These are phyloP conservation scores for Metschnikowia gruessii DNA, from an alignment of 805 yeast species.

Conservation along the genomic window DNA sequence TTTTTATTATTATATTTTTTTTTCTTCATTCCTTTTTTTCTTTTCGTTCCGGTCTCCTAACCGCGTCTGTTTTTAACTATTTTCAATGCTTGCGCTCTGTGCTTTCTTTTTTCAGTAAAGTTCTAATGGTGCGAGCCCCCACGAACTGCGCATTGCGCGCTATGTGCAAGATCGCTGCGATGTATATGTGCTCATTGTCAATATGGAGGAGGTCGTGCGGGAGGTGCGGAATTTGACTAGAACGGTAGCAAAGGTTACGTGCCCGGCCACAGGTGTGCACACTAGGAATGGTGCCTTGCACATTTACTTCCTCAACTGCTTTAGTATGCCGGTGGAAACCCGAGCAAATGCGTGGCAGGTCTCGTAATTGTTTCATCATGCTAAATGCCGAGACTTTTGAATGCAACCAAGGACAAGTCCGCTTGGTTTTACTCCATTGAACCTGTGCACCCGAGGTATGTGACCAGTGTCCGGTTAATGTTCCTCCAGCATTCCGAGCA, in stretches of 20 bases:
- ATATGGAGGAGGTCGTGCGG: neutral
- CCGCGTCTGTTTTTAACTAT: neutral
- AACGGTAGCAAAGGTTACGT: neutral
- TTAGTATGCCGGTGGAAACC: neutral
- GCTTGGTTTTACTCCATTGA: no score
- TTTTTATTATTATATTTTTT: neutral
- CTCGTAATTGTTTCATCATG: no score
- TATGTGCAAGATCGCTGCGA: no score
- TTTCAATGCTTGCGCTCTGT: neutral
- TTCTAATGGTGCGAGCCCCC: neutral
- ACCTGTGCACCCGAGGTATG: no score
- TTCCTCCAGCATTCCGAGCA: no score
- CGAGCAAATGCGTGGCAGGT: neutral
- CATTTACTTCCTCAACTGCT: no score
- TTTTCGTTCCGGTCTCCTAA: neutral
- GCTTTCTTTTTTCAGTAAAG: neutral
- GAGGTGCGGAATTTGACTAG: neutral
- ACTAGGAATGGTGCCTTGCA: neutral
- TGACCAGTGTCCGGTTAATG: no score
- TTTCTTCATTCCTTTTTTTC: neutral
- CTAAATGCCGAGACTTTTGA: no score
- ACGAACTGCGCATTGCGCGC: no score
- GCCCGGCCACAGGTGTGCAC: neutral
- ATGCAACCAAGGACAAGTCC: no score
- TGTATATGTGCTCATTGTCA: no score